Conservation (phyloP, 345 rosid species). For the Melastoma malabathricum region DNA sequence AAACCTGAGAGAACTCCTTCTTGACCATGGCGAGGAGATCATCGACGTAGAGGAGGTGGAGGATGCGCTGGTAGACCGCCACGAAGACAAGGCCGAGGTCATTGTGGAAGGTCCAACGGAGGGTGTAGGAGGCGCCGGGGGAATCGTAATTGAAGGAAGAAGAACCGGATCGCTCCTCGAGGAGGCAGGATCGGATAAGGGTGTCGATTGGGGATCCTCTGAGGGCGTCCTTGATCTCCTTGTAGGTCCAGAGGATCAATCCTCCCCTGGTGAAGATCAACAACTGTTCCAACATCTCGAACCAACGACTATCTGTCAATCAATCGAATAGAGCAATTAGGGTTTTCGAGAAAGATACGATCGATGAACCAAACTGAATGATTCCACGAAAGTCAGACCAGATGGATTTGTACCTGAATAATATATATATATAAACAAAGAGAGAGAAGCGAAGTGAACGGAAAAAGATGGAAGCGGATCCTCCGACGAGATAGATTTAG, state of each 20-base stretch:
- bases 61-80: conserved; percentile 91
- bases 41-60: conserved; percentile 80
- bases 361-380: too few relatives aligned
- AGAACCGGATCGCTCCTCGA: conserved; percentile 94
- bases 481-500: too few relatives aligned
- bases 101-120: conserved; percentile 93
- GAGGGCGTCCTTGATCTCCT: conserved; percentile 85
- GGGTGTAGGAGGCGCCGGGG: conserved; percentile 76
- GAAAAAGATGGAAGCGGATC: too few relatives aligned
- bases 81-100: conserved; percentile 95
- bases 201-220: conserved; percentile 89
- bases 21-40: conserved; percentile 70
- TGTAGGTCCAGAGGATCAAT: conserved; percentile 96
- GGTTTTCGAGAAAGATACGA: too few relatives aligned
- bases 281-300: conserved; percentile 80
- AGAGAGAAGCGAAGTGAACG: too few relatives aligned
- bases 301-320: conserved; percentile 3
- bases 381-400: too few relatives aligned
- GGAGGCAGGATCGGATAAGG: conserved; percentile 75
- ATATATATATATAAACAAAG: too few relatives aligned
- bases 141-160: conserved; percentile 62
- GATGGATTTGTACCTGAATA: too few relatives aligned
- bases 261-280: conserved; percentile 92
- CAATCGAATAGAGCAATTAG: background rate
- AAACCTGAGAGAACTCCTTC: conserved; percentile 60